Evolutionary conservation across 2,329 filamentous ascomycete species (phyloP).

Genomic region (Escovopsis sp.): DNA sequence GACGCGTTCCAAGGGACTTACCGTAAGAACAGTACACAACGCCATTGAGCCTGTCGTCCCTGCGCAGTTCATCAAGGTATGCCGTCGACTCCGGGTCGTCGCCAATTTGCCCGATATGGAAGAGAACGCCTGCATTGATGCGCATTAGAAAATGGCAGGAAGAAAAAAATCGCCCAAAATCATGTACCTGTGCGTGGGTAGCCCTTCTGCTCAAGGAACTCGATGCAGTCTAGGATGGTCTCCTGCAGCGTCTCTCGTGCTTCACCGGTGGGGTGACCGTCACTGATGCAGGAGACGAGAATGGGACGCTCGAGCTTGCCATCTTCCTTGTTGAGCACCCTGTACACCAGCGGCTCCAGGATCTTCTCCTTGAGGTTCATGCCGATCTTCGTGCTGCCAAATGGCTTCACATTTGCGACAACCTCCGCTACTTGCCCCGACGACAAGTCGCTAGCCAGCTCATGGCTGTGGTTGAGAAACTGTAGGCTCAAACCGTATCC

Average conservation of each 20-base stretch:
- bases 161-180: too few relatives aligned
- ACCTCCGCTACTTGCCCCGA: background rate
- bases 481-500: constrained; percentile 1
- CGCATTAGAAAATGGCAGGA: background rate
- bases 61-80: background rate
- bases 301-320: background rate
- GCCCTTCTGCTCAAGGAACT: background rate
- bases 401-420: background rate
- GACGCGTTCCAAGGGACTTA: background rate
- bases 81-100: background rate
- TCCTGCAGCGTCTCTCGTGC: background rate
- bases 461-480: constrained; percentile 1
- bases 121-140: background rate
- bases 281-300: constrained; percentile 3
- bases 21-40: constrained; percentile 2
- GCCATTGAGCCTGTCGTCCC: background rate
- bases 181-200: background rate
- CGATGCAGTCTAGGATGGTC: background rate
- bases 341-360: constrained; percentile 3
- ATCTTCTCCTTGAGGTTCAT: constrained; percentile 2
- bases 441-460: background rate
- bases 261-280: constrained; percentile 1
- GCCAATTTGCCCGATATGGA: constrained; percentile 4
- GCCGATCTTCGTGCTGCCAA: constrained; percentile 2
- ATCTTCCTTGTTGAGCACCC: background rate